Evolutionary conservation across 192 early-diverging fungal genomes (phyloP), one percentile per base, ranked within the genome.

Genomic region (Ambispora gerdemannii): DNA sequence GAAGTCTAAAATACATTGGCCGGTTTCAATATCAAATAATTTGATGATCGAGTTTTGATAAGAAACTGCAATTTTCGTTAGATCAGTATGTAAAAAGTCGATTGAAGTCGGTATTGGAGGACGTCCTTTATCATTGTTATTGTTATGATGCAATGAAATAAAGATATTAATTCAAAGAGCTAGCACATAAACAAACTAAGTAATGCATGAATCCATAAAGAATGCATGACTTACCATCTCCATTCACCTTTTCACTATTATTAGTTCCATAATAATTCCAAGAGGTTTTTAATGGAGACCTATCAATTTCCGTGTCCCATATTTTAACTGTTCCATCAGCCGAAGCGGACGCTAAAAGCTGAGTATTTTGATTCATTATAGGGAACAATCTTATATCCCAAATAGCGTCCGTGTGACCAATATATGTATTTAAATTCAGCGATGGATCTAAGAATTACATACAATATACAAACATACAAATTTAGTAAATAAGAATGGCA

Each of bases 371-470:
- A 32, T 79, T 75, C 4, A 65, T 73, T 6, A 86, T 59, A 20
- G 89, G 86, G 64, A 88, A 88, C 4, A 90, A 73, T 63, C 86
- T 84, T 70, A 93, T 78, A 49, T 91, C 90, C 93, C 93, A 95
- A n/a, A 95, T 87, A 4, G 86, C 84, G 67, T 93, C 92, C 1
- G 92, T 89, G 72, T 95, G 93, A 1, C 89, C 90, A 31, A 92
- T 82, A 61, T 83, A 90, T 1, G 85, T 86, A 19, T 86, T 79
- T 15, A 80, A 63, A 28, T 87, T 80, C 36, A 86, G 32, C 4
- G 83, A 78, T 10, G 78, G 75, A 64, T 86, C 85, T 83, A 71
- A 34, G 27, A 8, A n/a, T n/a, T n/a, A n/a, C n/a, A n/a, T n/a
- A n/a, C n/a, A n/a, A n/a, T n/a, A n/a, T n/a, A n/a, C n/a, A n/a